Evolutionary conservation across 495 filamentous ascomycete species (phyloP).

Genomic region (Cercophora sp.): DNA sequence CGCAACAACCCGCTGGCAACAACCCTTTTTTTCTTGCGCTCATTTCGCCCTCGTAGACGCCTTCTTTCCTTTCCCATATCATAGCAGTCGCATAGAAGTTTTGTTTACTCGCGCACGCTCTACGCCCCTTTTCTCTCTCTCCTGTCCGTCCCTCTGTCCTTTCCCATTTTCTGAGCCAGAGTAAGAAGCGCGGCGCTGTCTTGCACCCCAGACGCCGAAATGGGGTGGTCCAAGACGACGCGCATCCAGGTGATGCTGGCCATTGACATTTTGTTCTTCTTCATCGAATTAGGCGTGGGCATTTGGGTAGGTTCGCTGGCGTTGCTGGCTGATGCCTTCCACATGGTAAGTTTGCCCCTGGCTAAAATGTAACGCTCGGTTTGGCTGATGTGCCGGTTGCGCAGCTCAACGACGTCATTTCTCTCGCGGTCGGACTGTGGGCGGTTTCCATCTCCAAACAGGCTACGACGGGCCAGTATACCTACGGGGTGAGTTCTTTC

Average conservation of each 20-base stretch:
- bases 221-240: conserved; percentile 90
- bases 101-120: neutral
- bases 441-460: conserved; percentile 83
- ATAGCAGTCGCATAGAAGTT: too few relatives aligned
- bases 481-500: conserved; percentile 71
- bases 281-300: conserved; percentile 81
- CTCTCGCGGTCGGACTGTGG: conserved; percentile 88
- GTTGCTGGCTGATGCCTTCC: conserved; percentile 93
- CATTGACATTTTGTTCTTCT: conserved; percentile 85
- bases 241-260: conserved; percentile 88
- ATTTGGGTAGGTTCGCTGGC: conserved; percentile 86
- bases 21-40: neutral
- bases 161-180: neutral
- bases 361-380: neutral
- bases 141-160: too few relatives aligned
- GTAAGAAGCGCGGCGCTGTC: neutral
- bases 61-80: too few relatives aligned
- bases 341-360: conserved; percentile 62
- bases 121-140: neutral
- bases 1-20: neutral
- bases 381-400: neutral
- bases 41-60: neutral
- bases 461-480: conserved; percentile 79
- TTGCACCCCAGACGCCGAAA: conserved; percentile 30
- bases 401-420: conserved; percentile 93